Conservation (phyloP, 768 basidiomycete species). For the Coprinopsis strossmayeri region DNA sequence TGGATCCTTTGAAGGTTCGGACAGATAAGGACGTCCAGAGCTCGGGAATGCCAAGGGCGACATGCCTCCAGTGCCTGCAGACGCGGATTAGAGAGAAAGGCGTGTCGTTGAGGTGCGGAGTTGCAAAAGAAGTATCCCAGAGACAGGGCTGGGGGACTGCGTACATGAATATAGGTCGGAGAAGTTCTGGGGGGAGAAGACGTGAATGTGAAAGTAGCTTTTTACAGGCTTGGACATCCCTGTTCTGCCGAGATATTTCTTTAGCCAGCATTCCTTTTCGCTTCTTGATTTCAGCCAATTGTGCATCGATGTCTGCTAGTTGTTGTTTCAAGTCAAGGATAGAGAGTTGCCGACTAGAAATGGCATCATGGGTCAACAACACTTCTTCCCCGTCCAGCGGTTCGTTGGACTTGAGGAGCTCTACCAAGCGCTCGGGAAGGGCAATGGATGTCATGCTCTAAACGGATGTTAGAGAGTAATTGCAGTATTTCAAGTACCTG, state of each 20-base stretch:
- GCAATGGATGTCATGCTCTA: not conserved
- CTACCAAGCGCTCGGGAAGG: not conserved
- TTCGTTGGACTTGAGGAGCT: not conserved
- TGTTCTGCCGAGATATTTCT: not conserved
- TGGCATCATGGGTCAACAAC: not conserved
- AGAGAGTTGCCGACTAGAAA: not conserved
- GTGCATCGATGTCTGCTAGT: not conserved
- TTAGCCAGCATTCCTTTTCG: not conserved
- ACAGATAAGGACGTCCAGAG: conserved; percentile 7
- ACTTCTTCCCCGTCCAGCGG: not conserved
- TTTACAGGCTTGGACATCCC: not conserved
- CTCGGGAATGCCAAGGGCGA: conserved; percentile 1
- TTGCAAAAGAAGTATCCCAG: no score
- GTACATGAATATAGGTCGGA: conserved; percentile 3
- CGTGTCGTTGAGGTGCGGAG: not conserved
- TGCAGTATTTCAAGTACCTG: not conserved
- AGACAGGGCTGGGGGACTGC: no score
- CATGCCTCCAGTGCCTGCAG: conserved; percentile 4
- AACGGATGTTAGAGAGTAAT: not conserved
- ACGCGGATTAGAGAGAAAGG: not conserved
- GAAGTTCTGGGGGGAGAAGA: conserved; percentile 5
- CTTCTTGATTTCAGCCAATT: not conserved
- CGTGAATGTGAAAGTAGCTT: not conserved
- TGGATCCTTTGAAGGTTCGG: not conserved
- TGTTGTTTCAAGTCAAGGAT: not conserved